phyloP scores from a whole-genome alignment of 345 rosid genomes.

The Gossypium raimondii region DNA sequence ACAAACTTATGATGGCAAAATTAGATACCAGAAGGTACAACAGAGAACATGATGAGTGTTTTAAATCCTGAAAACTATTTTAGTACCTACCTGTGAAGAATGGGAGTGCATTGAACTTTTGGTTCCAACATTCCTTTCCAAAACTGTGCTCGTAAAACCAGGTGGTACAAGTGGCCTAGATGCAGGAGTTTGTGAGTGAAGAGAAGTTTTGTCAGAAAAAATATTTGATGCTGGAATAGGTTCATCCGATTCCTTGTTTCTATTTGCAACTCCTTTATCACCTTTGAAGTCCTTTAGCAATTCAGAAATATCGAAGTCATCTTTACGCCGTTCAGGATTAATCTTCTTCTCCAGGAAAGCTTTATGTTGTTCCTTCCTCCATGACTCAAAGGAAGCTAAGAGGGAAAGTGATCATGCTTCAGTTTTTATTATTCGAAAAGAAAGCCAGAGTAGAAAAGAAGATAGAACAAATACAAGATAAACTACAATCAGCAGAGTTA shows the following conservation, averaged over 20 bases:
- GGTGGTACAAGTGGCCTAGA: constrained; percentile 98
- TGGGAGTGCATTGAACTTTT: constrained; percentile 36
- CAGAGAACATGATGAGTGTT: neutral
- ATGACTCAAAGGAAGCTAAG: constrained; percentile 85
- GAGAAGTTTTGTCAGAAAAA: constrained; percentile 39
- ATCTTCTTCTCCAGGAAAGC: constrained; percentile 71
- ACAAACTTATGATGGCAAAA: neutral
- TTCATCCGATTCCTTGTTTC: constrained; percentile 34
- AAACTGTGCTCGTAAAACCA: constrained; percentile 55
- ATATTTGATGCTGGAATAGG: constrained; percentile 23
- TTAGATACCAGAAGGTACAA: neutral
- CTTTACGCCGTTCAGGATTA: constrained; percentile 53
- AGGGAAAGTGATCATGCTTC: constrained; percentile 22
- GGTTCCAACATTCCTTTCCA: constrained; percentile 48
- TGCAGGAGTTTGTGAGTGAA: constrained; percentile 46
- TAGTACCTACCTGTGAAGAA: constrained; percentile 44
- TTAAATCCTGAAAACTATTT: neutral
- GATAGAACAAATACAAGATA: neutral
- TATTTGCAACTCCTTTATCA: constrained; percentile 43
- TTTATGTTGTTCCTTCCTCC: constrained; percentile 93
- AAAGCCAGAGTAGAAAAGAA: constrained; percentile 17
- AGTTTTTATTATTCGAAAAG: constrained; percentile 18
- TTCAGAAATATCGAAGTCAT: constrained; percentile 57
- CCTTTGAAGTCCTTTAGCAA: constrained; percentile 61
- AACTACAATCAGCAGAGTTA: constrained; percentile 12